Base-by-base conservation (phyloP, 1,284 basidiomycete species). In the Rhodotorula mucilaginosa region DNA sequence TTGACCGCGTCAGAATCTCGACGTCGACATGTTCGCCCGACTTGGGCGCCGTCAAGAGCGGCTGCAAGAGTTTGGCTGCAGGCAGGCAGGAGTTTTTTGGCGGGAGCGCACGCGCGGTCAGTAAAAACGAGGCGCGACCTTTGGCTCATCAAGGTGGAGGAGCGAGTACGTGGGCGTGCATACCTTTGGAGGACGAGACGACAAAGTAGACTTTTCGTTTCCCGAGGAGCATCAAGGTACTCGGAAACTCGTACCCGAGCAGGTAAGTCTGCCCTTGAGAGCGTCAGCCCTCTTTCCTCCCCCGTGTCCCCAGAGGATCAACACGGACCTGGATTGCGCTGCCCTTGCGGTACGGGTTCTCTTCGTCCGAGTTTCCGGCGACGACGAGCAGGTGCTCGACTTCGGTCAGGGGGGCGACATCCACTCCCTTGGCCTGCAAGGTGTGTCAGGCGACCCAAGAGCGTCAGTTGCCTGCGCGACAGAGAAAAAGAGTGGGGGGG, bases 171-270 rank as follows among this genome's bases (percentile, higher is more conserved):
- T 44, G 39, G 39, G 2, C 26, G 49, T 44, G 66, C 82, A 68
- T 48, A 93, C 93, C 91, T 86, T 98, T 97, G 47, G 90, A 90
- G 5, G 90, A 87, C 29, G 93, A 96, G 75, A 92, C 94, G 56
- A 97, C 84, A 68, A 97, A 90, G 46, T 84, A 86, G 46, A 97
- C 82, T 78, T 87, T 89, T n/a, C 64, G 56, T 77, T 89, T 88
- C 19, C 78, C 77, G 76, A 89, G 86, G 76, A 98, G 90, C 69
- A 95, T 87, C 58, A 98, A 84, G 0, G 95, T 97, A 0, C 93
- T 93, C 0, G 95, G 95, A 79, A 98, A 98, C 81, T 98, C 96
- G 81, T 94, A 98, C 34, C 94, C 96, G 48, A 98, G 86, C 15
- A 98, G 85, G 90, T 93, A 97, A 77, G 92, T 93, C 93, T 96